Conservation (phyloP, 139 green algal genomes). For the Desmodesmus armatus region DNA sequence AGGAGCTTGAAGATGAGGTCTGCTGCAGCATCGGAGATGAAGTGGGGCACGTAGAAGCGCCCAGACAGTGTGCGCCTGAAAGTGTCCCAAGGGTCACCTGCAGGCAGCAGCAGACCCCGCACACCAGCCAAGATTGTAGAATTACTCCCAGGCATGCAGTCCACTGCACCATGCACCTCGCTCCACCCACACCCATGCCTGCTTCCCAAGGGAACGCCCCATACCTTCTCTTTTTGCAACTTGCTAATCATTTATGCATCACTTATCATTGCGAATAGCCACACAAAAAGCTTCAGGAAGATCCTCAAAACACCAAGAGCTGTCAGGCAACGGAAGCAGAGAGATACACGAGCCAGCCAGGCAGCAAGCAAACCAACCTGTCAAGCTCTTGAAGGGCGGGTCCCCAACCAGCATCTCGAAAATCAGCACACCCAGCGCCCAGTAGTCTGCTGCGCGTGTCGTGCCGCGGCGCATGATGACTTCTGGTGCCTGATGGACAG, state of each 20-base stretch:
- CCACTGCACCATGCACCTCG: background rate
- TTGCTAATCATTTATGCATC: no score
- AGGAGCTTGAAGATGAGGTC: slow-evolving; percentile 86
- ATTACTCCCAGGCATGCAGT: background rate
- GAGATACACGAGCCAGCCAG: background rate
- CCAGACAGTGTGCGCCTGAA: slow-evolving; percentile 78
- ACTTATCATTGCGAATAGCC: no score
- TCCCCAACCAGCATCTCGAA: slow-evolving; percentile 88
- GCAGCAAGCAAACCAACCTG: slow-evolving; percentile 21
- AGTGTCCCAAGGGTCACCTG: slow-evolving; percentile 80
- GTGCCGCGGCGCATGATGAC: slow-evolving; percentile 86
- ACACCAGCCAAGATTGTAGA: background rate
- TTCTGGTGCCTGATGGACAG: slow-evolving; percentile 54
- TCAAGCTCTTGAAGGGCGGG: slow-evolving; percentile 82
- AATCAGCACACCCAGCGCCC: slow-evolving; percentile 86
- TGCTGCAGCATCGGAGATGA: slow-evolving; percentile 73
- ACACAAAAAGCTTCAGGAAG: no score
- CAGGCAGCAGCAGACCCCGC: background rate
- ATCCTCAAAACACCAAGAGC: no score
- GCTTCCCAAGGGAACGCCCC: no score
- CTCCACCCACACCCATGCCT: background rate
- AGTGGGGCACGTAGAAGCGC: slow-evolving; percentile 81
- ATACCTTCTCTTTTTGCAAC: no score
- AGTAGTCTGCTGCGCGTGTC: slow-evolving; percentile 82
- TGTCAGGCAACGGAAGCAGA: no score